phyloP scores from a whole-genome alignment of 1,139 yeast genomes.

The Yueomyces sp. region DNA sequence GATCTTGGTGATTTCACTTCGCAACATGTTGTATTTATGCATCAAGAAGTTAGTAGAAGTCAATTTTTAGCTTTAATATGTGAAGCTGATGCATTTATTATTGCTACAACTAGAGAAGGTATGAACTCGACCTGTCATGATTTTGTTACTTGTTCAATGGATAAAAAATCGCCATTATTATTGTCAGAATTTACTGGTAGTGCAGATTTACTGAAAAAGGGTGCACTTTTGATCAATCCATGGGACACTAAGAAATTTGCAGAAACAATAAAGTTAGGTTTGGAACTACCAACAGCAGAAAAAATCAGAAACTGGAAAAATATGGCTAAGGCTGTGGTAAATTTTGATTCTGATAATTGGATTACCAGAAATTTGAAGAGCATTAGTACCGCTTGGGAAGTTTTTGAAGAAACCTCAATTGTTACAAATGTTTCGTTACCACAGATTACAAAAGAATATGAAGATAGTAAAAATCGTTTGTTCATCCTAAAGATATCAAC shows the following conservation, averaged over 20 bases:
- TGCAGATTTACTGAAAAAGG: conserved; percentile 59
- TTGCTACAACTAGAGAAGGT: conserved; percentile 89
- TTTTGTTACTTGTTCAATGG: conserved; percentile 65
- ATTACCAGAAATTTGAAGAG: conserved; percentile 42
- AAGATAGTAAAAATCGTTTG: conserved; percentile 30
- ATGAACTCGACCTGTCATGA: conserved; percentile 95
- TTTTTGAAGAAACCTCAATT: conserved; percentile 34
- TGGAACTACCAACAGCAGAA: conserved; percentile 52
- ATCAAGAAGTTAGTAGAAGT: conserved; percentile 77
- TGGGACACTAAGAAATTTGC: conserved; percentile 71
- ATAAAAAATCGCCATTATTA: conserved; percentile 67
- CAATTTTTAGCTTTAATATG: conserved; percentile 78
- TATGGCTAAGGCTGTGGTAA: conserved; percentile 44
- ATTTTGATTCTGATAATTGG: conserved; percentile 71
- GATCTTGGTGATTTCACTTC: conserved; percentile 52
- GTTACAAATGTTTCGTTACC: conserved; percentile 30
- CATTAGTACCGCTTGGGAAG: conserved; percentile 49
- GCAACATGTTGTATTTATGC: conserved; percentile 77
- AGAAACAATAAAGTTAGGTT: conserved; percentile 44
- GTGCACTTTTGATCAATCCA: conserved; percentile 77
- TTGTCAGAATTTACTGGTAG: conserved; percentile 93
- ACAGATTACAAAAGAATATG: conserved; percentile 27
- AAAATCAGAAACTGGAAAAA: conserved; percentile 48
- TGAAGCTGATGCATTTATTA: conserved; percentile 82
- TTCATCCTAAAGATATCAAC: conserved; percentile 43